Conservation (phyloP, 371 early-diverging fungal species). For the Lichtheimia ramosa region DNA sequence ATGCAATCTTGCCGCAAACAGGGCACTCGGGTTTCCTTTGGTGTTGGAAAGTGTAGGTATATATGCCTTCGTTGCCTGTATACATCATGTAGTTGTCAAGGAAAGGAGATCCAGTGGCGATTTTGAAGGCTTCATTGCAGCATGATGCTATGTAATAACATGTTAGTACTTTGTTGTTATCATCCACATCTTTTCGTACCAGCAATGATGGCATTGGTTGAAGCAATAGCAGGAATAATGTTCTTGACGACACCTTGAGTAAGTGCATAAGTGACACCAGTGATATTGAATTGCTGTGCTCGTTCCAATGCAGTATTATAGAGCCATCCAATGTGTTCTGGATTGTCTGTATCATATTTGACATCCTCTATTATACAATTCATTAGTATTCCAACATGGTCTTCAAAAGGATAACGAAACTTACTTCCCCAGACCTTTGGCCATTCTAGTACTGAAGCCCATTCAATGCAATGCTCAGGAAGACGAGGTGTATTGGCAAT, state of each 20-base stretch:
- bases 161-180: background rate
- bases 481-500: slow-evolving; percentile 94
- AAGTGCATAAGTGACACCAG: slow-evolving; percentile 89
- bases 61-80: slow-evolving; percentile 86
- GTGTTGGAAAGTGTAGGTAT: slow-evolving; percentile 88
- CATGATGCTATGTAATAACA: slow-evolving; percentile 68
- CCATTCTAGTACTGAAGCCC: slow-evolving; percentile 96
- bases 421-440: slow-evolving; percentile 74
- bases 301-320: slow-evolving; percentile 73
- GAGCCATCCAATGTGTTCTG: slow-evolving; percentile 90
- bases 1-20: slow-evolving; percentile 76
- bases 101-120: slow-evolving; percentile 75
- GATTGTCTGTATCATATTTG: slow-evolving; percentile 90
- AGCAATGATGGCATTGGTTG: slow-evolving; percentile 98
- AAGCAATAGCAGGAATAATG: slow-evolving; percentile 99
- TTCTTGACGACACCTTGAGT: slow-evolving; percentile 96
- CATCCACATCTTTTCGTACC: slow-evolving; percentile 48
- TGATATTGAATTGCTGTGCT: slow-evolving; percentile 80
- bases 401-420: background rate
- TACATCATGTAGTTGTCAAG: slow-evolving; percentile 97
- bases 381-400: background rate
- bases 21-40: slow-evolving; percentile 86
- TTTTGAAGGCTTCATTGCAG: slow-evolving; percentile 92
- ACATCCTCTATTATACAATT: slow-evolving; percentile 35
- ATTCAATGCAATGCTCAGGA: slow-evolving; percentile 98